These are phyloP conservation scores for Garcileccinum viscosum DNA, from an alignment of 1,284 basidiomycete species.

Conservation along the genomic window DNA sequence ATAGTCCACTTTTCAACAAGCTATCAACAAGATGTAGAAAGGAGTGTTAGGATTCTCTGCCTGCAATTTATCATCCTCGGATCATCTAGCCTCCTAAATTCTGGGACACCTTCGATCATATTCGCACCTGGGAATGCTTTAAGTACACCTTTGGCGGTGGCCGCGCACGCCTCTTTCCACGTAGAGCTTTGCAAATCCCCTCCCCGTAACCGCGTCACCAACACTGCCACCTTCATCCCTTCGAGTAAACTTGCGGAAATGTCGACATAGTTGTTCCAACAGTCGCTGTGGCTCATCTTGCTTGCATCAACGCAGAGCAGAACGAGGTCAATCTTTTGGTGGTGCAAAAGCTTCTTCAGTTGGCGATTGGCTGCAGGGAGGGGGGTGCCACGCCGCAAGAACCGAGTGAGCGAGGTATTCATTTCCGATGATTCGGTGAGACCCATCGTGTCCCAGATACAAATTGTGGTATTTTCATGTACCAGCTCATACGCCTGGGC, in stretches of 20 bases:
- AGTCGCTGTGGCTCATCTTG: constrained; percentile 21
- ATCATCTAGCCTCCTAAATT: constrained; percentile 23
- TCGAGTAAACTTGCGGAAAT: constrained; percentile 26
- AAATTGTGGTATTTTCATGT: constrained; percentile 10
- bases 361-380: too few relatives aligned
- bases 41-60: constrained; percentile 26
- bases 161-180: constrained; percentile 27
- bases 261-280: constrained; percentile 32
- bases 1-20: too few relatives aligned
- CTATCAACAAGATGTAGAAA: constrained; percentile 13
- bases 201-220: constrained; percentile 42
- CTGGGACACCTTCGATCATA: constrained; percentile 29
- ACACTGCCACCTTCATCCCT: constrained; percentile 24
- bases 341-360: constrained; percentile 24
- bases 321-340: constrained; percentile 22
- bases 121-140: constrained; percentile 17
- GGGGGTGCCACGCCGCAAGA: too few relatives aligned
- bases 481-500: constrained; percentile 18
- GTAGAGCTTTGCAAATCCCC: constrained; percentile 9
- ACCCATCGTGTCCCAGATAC: constrained; percentile 36
- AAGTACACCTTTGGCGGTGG: constrained; percentile 16
- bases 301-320: constrained; percentile 30
- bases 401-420: too few relatives aligned
- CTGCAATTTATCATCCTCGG: constrained; percentile 25
- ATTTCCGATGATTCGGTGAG: too few relatives aligned